Evolutionary conservation across 768 basidiomycete species (phyloP).

Genomic region (Lentinus tigrinus): DNA sequence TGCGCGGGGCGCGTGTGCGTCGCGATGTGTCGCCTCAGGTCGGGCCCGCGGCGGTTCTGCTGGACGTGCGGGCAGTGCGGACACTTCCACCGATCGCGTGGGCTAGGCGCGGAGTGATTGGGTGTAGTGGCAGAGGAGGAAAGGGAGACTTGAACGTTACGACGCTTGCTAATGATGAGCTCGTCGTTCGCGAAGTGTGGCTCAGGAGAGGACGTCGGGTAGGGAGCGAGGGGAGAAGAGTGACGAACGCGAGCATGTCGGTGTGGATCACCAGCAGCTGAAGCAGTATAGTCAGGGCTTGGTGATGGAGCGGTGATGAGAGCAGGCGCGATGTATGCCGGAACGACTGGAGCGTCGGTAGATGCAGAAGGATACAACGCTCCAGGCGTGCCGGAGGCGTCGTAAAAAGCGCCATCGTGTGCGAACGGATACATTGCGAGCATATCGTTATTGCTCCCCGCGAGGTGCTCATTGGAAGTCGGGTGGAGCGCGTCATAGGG

Average conservation of each 20-base stretch:
- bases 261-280: not conserved
- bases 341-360: too few relatives aligned
- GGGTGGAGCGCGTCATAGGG: too few relatives aligned
- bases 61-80: slow-evolving; percentile 13
- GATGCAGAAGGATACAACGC: too few relatives aligned
- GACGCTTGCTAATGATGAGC: not conserved
- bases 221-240: not conserved
- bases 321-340: too few relatives aligned
- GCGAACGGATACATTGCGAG: too few relatives aligned
- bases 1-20: slow-evolving; percentile 6
- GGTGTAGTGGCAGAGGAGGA: not conserved
- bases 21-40: slow-evolving; percentile 13
- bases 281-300: too few relatives aligned
- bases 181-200: not conserved
- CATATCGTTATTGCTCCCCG: too few relatives aligned
- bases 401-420: too few relatives aligned
- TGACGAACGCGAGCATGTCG: not conserved
- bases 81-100: slow-evolving; percentile 1
- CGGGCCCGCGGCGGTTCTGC: slow-evolving; percentile 7
- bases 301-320: too few relatives aligned
- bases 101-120: not conserved
- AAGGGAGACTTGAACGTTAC: not conserved
- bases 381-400: too few relatives aligned
- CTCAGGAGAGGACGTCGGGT: not conserved
- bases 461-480: too few relatives aligned